phyloP scores from a whole-genome alignment of 345 rosid species.

The Ceriops tagal region DNA sequence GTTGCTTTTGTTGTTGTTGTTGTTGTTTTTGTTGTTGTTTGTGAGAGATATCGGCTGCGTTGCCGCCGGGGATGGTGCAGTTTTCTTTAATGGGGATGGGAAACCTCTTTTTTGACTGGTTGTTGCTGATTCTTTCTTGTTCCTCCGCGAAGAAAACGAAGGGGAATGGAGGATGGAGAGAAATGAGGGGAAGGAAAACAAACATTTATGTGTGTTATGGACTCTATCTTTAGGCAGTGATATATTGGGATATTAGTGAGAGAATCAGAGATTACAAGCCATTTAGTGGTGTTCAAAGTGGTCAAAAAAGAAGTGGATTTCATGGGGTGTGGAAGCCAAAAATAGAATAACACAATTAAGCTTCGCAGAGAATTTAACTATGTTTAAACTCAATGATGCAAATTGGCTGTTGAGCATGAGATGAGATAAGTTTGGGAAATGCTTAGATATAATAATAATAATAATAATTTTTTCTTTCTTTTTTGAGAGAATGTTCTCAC shows the following conservation, averaged over 20 bases:
- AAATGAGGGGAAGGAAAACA: slow-evolving; percentile 10
- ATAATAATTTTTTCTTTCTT: too few species aligned
- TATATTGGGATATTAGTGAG: background rate
- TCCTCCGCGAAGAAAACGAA: slow-evolving; percentile 8
- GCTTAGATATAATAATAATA: too few species aligned
- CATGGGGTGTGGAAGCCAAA: background rate
- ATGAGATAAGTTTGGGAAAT: background rate
- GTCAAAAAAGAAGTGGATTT: background rate
- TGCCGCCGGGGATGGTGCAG: slow-evolving; percentile 22
- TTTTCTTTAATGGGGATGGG: slow-evolving; percentile 11
- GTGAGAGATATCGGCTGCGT: slow-evolving; percentile 25
- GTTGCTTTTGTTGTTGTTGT: background rate
- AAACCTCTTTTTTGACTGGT: slow-evolving; percentile 6
- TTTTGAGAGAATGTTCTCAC: too few species aligned
- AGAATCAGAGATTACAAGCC: background rate
- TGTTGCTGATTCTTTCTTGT: slow-evolving; percentile 13
- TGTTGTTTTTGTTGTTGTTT: background rate
- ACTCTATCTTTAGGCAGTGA: slow-evolving; percentile 4
- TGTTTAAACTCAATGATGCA: background rate
- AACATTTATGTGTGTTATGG: slow-evolving; percentile 6
- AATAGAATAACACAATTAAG: background rate
- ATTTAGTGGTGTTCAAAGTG: background rate
- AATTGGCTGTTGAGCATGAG: background rate
- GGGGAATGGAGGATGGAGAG: slow-evolving; percentile 25
- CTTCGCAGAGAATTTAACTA: background rate